Conservation (phyloP, 73 alveolate species). For the Paramecium primaurelia region DNA sequence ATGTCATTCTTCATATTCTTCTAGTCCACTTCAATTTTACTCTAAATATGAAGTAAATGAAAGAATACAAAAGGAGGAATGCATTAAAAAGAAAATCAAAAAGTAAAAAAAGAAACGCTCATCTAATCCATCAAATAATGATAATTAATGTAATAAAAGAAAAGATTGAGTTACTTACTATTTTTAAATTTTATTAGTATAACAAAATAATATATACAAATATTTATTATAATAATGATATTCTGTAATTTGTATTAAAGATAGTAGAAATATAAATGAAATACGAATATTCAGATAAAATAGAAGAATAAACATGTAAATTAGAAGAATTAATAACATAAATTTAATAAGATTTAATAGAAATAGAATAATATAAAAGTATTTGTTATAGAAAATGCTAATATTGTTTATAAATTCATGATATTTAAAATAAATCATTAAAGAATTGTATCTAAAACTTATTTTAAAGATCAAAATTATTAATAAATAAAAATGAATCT, state of each 20-base stretch:
- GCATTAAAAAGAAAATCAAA: background rate
- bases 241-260: background rate
- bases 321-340: background rate
- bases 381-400: background rate
- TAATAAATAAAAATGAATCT: background rate
- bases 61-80: slow-evolving; percentile 1
- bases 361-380: background rate
- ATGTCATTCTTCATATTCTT: background rate
- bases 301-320: background rate
- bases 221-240: background rate
- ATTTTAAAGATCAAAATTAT: background rate
- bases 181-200: background rate
- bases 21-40: slow-evolving; percentile 35
- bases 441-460: background rate
- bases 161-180: background rate
- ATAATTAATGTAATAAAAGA: background rate
- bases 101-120: background rate
- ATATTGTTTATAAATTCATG: background rate
- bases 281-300: background rate
- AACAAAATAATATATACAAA: background rate
- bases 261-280: background rate
- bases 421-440: background rate
- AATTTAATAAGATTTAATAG: background rate
- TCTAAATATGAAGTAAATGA: slow-evolving; percentile 22
- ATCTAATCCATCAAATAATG: background rate